These are phyloP conservation scores for Bretschneidera sinensis DNA, from an alignment of 345 rosid species.

Conservation along the genomic window DNA sequence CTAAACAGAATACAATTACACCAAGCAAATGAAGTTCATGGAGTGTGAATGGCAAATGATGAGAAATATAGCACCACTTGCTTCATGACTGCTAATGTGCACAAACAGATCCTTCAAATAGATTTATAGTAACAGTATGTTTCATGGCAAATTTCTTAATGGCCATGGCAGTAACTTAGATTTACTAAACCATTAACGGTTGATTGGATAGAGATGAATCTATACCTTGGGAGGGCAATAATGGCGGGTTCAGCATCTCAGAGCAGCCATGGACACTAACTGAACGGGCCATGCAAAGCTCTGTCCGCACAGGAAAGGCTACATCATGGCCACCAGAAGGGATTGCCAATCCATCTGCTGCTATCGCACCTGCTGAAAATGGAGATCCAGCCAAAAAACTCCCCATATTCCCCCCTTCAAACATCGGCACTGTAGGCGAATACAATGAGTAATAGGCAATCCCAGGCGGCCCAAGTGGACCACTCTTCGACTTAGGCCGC, in stretches of 20 bases:
- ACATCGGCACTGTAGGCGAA: constrained; percentile 68
- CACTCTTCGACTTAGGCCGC: constrained; percentile 92
- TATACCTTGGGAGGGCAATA: constrained; percentile 46
- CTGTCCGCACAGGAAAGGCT: constrained; percentile 40
- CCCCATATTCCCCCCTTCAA: constrained; percentile 46
- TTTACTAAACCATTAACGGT: background rate
- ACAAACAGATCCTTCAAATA: background rate
- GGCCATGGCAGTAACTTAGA: background rate
- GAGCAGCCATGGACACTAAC: constrained; percentile 91
- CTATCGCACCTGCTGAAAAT: constrained; percentile 62
- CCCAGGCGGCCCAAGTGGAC: constrained; percentile 97
- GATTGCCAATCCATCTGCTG: constrained; percentile 40
- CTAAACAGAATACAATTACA: background rate
- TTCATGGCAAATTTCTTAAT: background rate
- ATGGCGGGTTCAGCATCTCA: constrained; percentile 38
- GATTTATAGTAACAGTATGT: background rate
- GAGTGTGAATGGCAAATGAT: no score
- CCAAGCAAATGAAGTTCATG: background rate
- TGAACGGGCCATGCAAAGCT: constrained; percentile 86
- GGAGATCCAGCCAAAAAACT: constrained; percentile 61
- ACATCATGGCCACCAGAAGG: constrained; percentile 33
- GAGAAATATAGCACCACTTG: no score
- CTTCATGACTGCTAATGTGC: background rate
- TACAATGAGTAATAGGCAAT: constrained; percentile 59
- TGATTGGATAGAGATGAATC: no score